A percentile compares a stretch with the other conserved stretches of the same genome.
Conservation (phyloP, 2,329 filamentous ascomycete species). For the Colletotrichum trifolii region DNA sequence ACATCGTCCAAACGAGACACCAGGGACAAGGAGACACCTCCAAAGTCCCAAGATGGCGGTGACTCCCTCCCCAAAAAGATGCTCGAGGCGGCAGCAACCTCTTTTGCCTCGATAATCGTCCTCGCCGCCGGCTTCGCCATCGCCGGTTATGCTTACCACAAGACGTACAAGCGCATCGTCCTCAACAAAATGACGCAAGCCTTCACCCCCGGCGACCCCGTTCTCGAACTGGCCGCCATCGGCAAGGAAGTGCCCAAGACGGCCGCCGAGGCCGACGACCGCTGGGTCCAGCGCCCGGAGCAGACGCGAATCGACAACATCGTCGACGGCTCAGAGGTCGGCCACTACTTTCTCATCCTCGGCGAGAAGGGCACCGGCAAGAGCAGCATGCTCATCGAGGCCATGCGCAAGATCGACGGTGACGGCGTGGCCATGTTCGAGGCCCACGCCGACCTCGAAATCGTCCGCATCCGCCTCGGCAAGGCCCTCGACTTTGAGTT, state of each 20-base stretch:
- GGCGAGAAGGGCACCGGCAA: slow-evolving; percentile 98
- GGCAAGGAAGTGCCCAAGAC: slow-evolving; percentile 65
- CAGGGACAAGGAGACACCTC: neutral
- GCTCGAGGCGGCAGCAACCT: slow-evolving; percentile 79
- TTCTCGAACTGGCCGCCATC: slow-evolving; percentile 80
- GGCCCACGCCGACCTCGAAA: slow-evolving; percentile 93
- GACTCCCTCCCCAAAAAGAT: slow-evolving; percentile 67
- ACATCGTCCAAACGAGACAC: slow-evolving; percentile 14
- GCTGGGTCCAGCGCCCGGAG: slow-evolving; percentile 88
- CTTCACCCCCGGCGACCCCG: slow-evolving; percentile 91
- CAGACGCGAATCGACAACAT: slow-evolving; percentile 86
- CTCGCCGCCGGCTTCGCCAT: slow-evolving; percentile 72
- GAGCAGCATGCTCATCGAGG: slow-evolving; percentile 93
- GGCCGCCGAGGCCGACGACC: slow-evolving; percentile 60
- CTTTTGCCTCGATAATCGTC: slow-evolving; percentile 78
- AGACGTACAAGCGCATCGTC: slow-evolving; percentile 88
- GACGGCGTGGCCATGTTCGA: slow-evolving; percentile 95
- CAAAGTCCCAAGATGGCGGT: slow-evolving; percentile 22
- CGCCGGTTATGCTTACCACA: slow-evolving; percentile 83
- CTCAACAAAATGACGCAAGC: slow-evolving; percentile 93
- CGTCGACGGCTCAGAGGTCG: slow-evolving; percentile 75
- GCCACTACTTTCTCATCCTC: slow-evolving; percentile 91
- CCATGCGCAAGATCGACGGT: slow-evolving; percentile 92
- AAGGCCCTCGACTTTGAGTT: slow-evolving; percentile 97
- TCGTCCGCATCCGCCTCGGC: slow-evolving; percentile 91